A percentile compares a stretch with the other conserved stretches of the same genome.
Conservation (phyloP, 2,329 filamentous ascomycete genomes). For the Rugonectria rugulosa region DNA sequence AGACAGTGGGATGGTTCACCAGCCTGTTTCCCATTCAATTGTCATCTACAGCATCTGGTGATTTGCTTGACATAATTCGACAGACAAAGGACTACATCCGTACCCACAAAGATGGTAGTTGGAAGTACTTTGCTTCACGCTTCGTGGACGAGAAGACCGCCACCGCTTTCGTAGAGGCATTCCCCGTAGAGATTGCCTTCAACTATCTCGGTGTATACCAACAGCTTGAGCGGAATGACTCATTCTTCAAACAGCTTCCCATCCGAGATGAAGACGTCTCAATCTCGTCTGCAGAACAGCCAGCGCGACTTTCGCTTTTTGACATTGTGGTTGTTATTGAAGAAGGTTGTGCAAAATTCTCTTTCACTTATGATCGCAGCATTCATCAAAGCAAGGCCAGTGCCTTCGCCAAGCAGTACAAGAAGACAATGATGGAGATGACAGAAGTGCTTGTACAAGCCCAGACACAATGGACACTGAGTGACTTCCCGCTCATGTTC, state of each 20-base stretch:
- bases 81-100: slow-evolving; percentile 33
- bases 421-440: background rate
- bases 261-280: background rate
- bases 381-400: background rate
- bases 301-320: background rate
- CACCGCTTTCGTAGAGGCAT: slow-evolving; percentile 40
- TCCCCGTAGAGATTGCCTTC: slow-evolving; percentile 42
- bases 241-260: background rate
- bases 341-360: background rate
- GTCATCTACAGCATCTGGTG: background rate
- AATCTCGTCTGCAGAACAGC: background rate
- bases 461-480: slow-evolving; percentile 33
- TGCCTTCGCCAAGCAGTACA: background rate
- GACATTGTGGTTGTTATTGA: background rate
- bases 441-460: background rate
- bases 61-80: slow-evolving; percentile 20
- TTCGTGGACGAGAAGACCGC: slow-evolving; percentile 31
- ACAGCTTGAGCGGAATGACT: slow-evolving; percentile 26
- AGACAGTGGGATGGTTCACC: slow-evolving; percentile 48
- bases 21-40: slow-evolving; percentile 39
- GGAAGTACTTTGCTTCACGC: slow-evolving; percentile 28
- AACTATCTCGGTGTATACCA: slow-evolving; percentile 35
- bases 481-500: slow-evolving; percentile 36
- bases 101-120: slow-evolving; percentile 24
- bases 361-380: background rate